Conservation (phyloP, 78 protist species). For the slime mould (Dictyostelium discoideum) region DNA sequence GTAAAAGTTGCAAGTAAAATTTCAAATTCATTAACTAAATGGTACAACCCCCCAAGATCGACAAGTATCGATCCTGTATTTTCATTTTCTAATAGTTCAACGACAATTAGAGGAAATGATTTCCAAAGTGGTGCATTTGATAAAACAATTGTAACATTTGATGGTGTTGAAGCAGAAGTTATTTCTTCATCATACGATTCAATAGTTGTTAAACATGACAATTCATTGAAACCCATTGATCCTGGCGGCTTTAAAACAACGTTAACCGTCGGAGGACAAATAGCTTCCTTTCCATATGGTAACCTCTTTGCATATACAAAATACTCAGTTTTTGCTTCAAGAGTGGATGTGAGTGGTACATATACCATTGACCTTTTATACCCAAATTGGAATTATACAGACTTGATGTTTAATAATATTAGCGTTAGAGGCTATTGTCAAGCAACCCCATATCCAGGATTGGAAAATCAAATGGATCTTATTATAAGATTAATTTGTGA, state of each 20-base stretch:
- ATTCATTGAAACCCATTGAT: neutral
- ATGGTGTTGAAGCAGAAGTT: neutral
- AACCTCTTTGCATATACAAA: no score
- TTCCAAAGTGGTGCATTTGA: neutral
- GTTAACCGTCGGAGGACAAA: neutral
- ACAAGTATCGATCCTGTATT: neutral
- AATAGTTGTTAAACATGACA: neutral
- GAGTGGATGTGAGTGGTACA: neutral
- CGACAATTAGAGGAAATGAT: neutral
- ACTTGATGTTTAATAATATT: neutral
- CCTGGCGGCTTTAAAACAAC: neutral
- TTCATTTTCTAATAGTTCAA: neutral
- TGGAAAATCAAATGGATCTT: neutral
- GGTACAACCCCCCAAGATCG: neutral
- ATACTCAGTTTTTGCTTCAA: neutral
- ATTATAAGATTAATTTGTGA: neutral
- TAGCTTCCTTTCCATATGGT: no score
- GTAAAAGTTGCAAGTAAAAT: neutral
- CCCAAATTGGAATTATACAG: neutral
- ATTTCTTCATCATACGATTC: neutral
- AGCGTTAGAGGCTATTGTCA: neutral
- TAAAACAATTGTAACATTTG: neutral
- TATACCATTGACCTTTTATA: neutral
- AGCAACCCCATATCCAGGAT: neutral
- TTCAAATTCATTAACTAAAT: neutral